Base-by-base conservation (phyloP, 768 basidiomycete genomes). In the Xerocomus spinulosus region DNA sequence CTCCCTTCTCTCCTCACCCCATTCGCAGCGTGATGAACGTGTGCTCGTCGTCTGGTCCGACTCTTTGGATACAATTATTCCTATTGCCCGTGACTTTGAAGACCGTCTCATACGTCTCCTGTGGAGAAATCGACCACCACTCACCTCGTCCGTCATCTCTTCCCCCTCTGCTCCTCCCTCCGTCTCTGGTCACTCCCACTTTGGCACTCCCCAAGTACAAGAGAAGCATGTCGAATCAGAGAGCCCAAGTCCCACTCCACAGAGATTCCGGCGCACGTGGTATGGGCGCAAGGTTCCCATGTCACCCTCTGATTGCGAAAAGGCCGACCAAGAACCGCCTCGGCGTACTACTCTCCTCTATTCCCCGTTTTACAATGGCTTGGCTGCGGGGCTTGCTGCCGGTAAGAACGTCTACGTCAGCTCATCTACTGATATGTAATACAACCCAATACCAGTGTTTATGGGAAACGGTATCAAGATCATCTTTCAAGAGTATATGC, bases 11-110 rank as follows among this genome's bases (percentile, higher is more conserved):
- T 8, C 25, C 44, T 13, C 1, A 39, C 48, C 9, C 49, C 21
- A 15, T 18, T 37, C 44, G 44, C 53, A 86, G 85, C 80, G 90
- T 38, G 85, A 91, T 62, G 91, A 92, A 63, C 80, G 86, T 32
- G 85, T 87, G 15, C 75, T 93, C 46, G 78, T 92, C 51, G 81
- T 92, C 53, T 93, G 90, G 90, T 82, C 85, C 17, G 86, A 91
- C 61, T 77, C 80, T 0, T 74, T 92, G 37, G 87, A 91, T 60
- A 76, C 74, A 54, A 86, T 93, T 63, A 80, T 93, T 48, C 63
- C 63, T 18, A 60, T 55, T 21, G 66, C 66, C 15, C 66, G 74
- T 50, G 77, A 79, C 53, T 76, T 81, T 45, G 81, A 82, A 53
- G 74, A 79, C 50, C 70, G 76, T 42, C 76, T 82, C 63, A 79